These are phyloP conservation scores for Aquilaria malaccensis DNA, from an alignment of 345 rosid genomes.

Conservation along the genomic window DNA sequence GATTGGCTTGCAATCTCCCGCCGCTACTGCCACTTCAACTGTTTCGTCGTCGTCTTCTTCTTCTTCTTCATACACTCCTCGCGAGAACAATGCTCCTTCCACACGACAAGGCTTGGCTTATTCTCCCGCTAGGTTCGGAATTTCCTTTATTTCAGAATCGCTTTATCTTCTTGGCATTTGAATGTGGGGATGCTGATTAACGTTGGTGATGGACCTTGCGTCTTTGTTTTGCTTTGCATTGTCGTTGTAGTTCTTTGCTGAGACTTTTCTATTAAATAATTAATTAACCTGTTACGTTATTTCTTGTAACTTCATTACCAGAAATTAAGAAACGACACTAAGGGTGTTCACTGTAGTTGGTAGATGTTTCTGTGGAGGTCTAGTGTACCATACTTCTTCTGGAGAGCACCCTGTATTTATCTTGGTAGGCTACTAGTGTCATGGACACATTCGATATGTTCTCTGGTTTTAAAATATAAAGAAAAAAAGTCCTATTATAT, in stretches of 20 bases:
- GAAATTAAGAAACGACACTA: no score
- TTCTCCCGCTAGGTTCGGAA: conserved; percentile 65
- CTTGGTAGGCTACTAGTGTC: no score
- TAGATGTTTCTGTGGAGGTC: no score
- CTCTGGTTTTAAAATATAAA: no score
- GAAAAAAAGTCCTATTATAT: no score
- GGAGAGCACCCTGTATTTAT: no score
- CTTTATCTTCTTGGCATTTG: conserved; percentile 3
- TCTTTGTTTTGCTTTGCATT: conserved; percentile 5
- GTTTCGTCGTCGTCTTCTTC: conserved; percentile 48
- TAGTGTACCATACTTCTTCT: no score
- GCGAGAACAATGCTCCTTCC: conserved; percentile 34
- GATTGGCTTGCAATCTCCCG: conserved; percentile 86
- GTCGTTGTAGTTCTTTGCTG: neutral
- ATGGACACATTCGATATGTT: no score
- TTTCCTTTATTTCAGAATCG: conserved; percentile 4
- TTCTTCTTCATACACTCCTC: conserved; percentile 35
- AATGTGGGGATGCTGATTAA: conserved; percentile 5
- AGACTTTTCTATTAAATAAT: no score
- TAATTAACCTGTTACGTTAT: no score
- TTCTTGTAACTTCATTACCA: no score
- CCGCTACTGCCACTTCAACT: conserved; percentile 28
- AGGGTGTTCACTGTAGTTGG: no score
- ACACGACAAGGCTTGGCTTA: conserved; percentile 27
- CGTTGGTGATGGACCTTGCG: conserved; percentile 4